Evolutionary conservation across 2,329 filamentous ascomycete genomes (phyloP).

Genomic region (Penicillium sclerotigenum): DNA sequence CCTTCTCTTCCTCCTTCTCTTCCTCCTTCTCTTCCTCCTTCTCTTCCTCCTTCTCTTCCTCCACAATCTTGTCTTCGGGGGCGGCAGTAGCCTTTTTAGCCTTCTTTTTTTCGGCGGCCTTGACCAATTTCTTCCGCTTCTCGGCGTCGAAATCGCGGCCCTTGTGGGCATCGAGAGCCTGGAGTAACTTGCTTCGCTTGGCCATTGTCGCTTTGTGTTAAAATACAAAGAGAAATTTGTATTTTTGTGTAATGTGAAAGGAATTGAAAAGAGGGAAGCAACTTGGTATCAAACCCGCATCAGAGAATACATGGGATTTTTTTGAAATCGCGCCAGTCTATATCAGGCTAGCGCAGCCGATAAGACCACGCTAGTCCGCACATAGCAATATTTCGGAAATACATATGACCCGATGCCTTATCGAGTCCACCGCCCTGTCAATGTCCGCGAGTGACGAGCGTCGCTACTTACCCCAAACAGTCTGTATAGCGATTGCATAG

Average conservation of each 20-base stretch:
- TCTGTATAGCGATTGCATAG: slow-evolving; percentile 1
- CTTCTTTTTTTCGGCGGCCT: slow-evolving; percentile 48
- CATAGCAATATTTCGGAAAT: slow-evolving; percentile 18
- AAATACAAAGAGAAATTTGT: slow-evolving; percentile 6
- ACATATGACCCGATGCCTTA: slow-evolving; percentile 29
- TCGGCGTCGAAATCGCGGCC: slow-evolving; percentile 70
- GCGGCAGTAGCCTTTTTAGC: slow-evolving; percentile 28
- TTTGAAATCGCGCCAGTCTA: slow-evolving; percentile 29
- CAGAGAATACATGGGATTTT: slow-evolving; percentile 32
- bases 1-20: too few species aligned
- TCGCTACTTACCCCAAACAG: too few species aligned
- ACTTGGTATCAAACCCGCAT: slow-evolving; percentile 14
- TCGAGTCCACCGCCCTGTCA: slow-evolving; percentile 10
- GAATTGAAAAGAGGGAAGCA: slow-evolving; percentile 13
- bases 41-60: slow-evolving; percentile 23
- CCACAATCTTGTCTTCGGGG: slow-evolving; percentile 26
- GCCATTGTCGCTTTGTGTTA: slow-evolving; percentile 39
- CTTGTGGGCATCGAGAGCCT: slow-evolving; percentile 57
- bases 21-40: too few species aligned
- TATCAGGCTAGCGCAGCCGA: slow-evolving; percentile 21
- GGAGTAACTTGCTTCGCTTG: slow-evolving; percentile 57
- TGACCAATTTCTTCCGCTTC: slow-evolving; percentile 67
- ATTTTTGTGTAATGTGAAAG: slow-evolving; percentile 8
- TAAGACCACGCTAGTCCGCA: slow-evolving; percentile 17
- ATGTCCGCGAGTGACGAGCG: too few species aligned